Evolutionary conservation across 2,329 filamentous ascomycete genomes (phyloP), one percentile per base, ranked within the genome.

Genomic region (Pseudohalonectria lignicola): DNA sequence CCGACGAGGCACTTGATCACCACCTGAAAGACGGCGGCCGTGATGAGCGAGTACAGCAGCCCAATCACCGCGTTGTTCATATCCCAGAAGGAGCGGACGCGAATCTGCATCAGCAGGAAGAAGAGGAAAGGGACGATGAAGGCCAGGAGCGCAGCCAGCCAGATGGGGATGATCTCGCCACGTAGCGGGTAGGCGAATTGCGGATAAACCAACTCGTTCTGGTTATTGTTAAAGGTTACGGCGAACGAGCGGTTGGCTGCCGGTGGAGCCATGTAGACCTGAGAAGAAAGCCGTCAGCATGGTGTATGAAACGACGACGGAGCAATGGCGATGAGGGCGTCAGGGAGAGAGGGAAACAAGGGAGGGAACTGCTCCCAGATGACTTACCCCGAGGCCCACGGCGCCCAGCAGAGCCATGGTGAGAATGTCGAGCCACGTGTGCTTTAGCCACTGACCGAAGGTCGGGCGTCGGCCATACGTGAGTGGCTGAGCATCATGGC

Each of bases 1-100:
- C 82, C 82, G 44, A 86, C 83, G 31, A 86, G 69, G 70, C 73
- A 80, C 59, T 86, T 86, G 53, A 86, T 49, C 51, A 85, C 79
- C 46, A 86, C 80, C 51, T 86, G 82, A 61, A 86, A 84, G 36
- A 86, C 74, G n/a, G 79, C 76, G 4, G 78, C 78, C 5, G 69
- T 65, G 57, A 85, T 82, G 44, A 85, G 67, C 1, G 74, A 67
- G 63, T 86, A 86, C 1, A 85, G 59, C 0, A 86, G 69, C 12
- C 81, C 82, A 34, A 84, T 67, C 35, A 78, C 62, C 32, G 72
- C 80, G 52, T 86, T 86, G 63, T 85, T 85, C 50, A 76, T 62
- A 40, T 80, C 76, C 76, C 76, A 80, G 61, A 81, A 80, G 7
- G 71, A 78, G 39, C 74, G 71, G 34, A 84, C 66, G 35, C 79